A percentile compares a stretch with the other conserved stretches of the same genome.
These are phyloP conservation scores for Xylaria sp. DNA, from an alignment of 2,329 filamentous ascomycete species.

Conservation along the genomic window DNA sequence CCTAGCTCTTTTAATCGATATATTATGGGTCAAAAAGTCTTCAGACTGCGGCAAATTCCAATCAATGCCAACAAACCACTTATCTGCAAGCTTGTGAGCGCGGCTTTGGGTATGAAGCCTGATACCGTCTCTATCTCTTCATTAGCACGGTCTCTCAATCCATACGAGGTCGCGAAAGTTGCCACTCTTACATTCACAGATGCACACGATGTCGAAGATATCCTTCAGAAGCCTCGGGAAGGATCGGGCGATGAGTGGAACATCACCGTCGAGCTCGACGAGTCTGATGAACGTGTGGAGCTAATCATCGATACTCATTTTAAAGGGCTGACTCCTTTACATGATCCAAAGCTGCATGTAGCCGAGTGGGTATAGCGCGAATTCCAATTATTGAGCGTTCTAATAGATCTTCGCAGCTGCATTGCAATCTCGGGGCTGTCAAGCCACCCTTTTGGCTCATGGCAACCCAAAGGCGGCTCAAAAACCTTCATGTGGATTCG, in stretches of 20 bases:
- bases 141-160: not conserved
- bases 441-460: conserved; percentile 44
- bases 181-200: not conserved
- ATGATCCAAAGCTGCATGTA: not conserved
- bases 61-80: not conserved
- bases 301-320: not conserved
- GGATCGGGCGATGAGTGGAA: not conserved
- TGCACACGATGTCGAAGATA: not conserved
- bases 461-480: conserved; percentile 40
- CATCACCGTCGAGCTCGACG: not conserved
- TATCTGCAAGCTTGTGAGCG: not conserved
- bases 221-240: not conserved
- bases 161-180: not conserved
- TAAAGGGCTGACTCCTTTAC: not conserved
- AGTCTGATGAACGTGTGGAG: not conserved
- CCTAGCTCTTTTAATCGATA: not conserved
- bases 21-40: not conserved
- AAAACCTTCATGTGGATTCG: conserved; percentile 47
- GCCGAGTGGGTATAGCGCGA: not conserved
- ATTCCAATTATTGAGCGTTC: not conserved
- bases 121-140: not conserved
- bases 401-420: conserved; percentile 30
- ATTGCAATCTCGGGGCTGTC: conserved; percentile 42
- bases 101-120: not conserved
- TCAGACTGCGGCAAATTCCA: not conserved